Base-by-base conservation (phyloP, 805 yeast genomes). In the Candida khao-thaluensis region DNA sequence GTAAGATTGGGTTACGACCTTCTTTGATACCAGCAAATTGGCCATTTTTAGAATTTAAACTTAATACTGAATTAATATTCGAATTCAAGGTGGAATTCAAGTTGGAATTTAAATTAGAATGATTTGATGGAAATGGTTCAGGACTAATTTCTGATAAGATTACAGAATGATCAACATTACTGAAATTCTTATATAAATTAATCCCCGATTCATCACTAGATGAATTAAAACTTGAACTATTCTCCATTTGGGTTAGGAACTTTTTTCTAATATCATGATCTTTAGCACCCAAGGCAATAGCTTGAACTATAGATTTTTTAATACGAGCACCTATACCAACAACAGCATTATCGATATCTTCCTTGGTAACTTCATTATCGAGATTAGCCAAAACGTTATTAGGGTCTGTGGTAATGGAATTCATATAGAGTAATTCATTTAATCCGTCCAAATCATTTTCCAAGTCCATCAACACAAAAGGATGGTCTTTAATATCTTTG, bases 321-420 rank as follows among this genome's bases (percentile, higher is more conserved):
- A 87, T 69, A 39, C 81, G 71, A 36, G 78, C 74, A 6, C 89
- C 90, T 35, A 88, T 72, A n/a, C 95, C 95, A 24, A 81, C 74
- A 3, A 88, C 88, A 1, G 95, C 95, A 44, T 79, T 76, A 45
- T 80, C 76, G 6, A 85, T 73, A 43, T 88, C 95, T 41, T 81
- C 82, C 33, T 70, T 74, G 2, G 82, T 71, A 6, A 84, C 81
- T 5, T 18, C 29, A 18, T 11, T 25, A 20, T 38, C 42, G 3
- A 33, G 12, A 25, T 38, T 37, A 4, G 16, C 14, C n/a, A 38
- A 38, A 16, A 35, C 24, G 11, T 34, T 28, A 17, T 33, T 28
- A 8, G 37, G 12, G 7, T 31, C 17, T 9, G 17, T 22, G 12
- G 12, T 11, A 16, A 30, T 17, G 23, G 32, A 17, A 43, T 69